Conservation (phyloP, 805 yeast genomes). For the Saturnispora silvae region DNA sequence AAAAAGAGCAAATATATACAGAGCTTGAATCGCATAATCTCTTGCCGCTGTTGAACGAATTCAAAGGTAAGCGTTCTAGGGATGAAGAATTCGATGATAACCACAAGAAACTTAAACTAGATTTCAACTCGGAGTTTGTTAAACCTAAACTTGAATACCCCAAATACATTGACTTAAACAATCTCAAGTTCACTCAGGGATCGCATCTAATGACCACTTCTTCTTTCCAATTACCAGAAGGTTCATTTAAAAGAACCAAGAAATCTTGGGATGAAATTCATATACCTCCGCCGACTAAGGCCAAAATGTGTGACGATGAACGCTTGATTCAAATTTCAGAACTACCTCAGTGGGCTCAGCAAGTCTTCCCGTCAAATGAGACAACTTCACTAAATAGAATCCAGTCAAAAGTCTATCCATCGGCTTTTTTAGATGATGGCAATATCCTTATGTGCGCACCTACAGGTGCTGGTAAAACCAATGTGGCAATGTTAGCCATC, state of each 20-base stretch:
- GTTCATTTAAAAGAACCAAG: slow-evolving; percentile 67
- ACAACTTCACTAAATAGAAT: slow-evolving; percentile 63
- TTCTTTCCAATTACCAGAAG: slow-evolving; percentile 67
- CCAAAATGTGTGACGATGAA: slow-evolving; percentile 25
- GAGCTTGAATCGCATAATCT: slow-evolving; percentile 38
- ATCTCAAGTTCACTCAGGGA: slow-evolving; percentile 62
- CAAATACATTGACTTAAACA: slow-evolving; percentile 49
- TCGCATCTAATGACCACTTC: slow-evolving; percentile 54
- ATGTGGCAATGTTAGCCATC: slow-evolving; percentile 82
- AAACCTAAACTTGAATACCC: slow-evolving; percentile 37
- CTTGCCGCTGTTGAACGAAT: slow-evolving; percentile 32
- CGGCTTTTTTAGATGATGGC: slow-evolving; percentile 61
- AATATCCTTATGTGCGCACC: slow-evolving; percentile 90
- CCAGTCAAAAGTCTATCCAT: slow-evolving; percentile 73
- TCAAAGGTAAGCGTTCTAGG: slow-evolving; percentile 20
- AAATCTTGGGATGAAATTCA: slow-evolving; percentile 78
- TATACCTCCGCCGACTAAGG: slow-evolving; percentile 71
- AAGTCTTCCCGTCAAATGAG: slow-evolving; percentile 60
- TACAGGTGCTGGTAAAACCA: slow-evolving; percentile 97
- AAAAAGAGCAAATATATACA: slow-evolving; percentile 29
- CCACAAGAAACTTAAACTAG: slow-evolving; percentile 10
- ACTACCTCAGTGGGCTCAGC: slow-evolving; percentile 75
- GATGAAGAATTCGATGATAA: neutral
- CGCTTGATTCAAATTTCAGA: slow-evolving; percentile 44
- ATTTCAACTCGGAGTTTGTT: neutral